Base-by-base conservation (phyloP, 2,329 filamentous ascomycete genomes). In the Lasiodiplodia sp. region DNA sequence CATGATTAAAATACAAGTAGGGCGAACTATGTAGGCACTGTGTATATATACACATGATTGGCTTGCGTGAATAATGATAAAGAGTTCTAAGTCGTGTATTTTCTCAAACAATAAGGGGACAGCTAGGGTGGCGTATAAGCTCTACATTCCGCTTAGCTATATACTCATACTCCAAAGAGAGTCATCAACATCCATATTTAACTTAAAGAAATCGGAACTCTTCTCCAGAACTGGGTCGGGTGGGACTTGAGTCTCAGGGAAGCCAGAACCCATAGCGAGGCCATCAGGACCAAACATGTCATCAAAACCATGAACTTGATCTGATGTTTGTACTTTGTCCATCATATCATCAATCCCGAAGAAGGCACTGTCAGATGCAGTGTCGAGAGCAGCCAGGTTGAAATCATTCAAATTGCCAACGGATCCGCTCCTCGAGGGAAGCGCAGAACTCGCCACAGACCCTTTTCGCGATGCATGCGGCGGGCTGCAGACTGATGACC, bases 181-280 rank as follows among this genome's bases (percentile, higher is more conserved):
- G 44, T 60, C 57, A 18, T 60, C 57, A 2, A 47, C 37, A 11
- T 60, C 57, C 57, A 60, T 31, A 6, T 31, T 37, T n/a, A 60
- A 60, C 38, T 37, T 60, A 18, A 60, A 60, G 10, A 28, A 14
- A 60, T 47, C 56, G 4, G 37, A 11, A 5, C 12, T 38, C 21
- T 37, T 57, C 1, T 8, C 55, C 8, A 38, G 12, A 0, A 4
- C 28, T 8, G 10, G 8, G 18, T 18, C 34, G 7, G 23, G 1
- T 14, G 16, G 16, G 8, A 38, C n/a, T 7, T 57, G 31, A n/a
- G 16, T n/a, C 4, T 38, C 21, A 3, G 28, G 18, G 21, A 57
- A 57, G 31, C 18, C 16, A 7, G 31, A 31, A 23, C 21, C 34
- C 10, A 23, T 23, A 16, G 34, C 21, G 3, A 57, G 8, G 31